These are phyloP conservation scores for Emergomyces orientalis DNA, from an alignment of 2,329 filamentous ascomycete species.

Conservation along the genomic window DNA sequence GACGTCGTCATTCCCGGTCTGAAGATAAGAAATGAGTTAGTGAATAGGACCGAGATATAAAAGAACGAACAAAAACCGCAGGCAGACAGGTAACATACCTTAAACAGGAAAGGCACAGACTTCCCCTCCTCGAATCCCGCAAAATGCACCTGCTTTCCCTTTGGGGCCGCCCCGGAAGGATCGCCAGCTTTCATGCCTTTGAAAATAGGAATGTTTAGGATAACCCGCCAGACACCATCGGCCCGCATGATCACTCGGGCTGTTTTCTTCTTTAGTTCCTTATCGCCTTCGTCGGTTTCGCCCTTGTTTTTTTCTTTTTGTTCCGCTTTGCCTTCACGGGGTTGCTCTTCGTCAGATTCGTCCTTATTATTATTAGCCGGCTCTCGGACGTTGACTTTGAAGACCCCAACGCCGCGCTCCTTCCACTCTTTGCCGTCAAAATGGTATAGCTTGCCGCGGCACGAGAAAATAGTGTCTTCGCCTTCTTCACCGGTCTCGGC, in stretches of 20 bases:
- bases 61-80: conserved; percentile 39
- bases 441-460: conserved; percentile 76
- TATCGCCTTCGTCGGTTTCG: conserved; percentile 8
- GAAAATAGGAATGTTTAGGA: conserved; percentile 75
- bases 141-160: conserved; percentile 61
- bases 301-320: conserved; percentile 32
- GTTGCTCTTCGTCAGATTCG: conserved; percentile 37
- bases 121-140: conserved; percentile 47
- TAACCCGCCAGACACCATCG: conserved; percentile 76
- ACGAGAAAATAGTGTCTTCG: conserved; percentile 64
- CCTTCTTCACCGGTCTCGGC: conserved; percentile 81
- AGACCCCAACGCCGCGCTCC: conserved; percentile 72
- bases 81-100: conserved; percentile 37
- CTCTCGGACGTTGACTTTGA: conserved; percentile 71
- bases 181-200: conserved; percentile 72
- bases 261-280: conserved; percentile 31
- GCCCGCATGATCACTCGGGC: conserved; percentile 81
- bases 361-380: conserved; percentile 49
- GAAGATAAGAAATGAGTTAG: conserved; percentile 7
- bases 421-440: conserved; percentile 74
- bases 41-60: conserved; percentile 20
- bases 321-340: conserved; percentile 30
- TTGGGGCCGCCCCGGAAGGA: conserved; percentile 51
- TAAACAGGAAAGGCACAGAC: conserved; percentile 46
- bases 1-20: conserved; percentile 37